Evolutionary conservation across 768 basidiomycete genomes (phyloP).

Genomic region (Lactarius trivialis): DNA sequence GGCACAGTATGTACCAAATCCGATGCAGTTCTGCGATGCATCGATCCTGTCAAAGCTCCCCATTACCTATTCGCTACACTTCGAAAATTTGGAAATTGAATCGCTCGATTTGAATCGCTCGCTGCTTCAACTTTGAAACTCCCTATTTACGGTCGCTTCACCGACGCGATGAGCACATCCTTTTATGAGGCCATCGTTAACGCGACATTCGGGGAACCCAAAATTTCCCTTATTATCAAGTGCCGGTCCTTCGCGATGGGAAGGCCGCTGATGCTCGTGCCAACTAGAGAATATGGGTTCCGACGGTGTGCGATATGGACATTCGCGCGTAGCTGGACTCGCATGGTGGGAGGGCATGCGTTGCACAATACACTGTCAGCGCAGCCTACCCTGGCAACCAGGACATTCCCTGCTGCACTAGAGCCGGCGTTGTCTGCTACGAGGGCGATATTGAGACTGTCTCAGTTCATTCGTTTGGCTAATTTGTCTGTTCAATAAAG

Average conservation of each 20-base stretch:
- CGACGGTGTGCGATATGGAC: slow-evolving; percentile 69
- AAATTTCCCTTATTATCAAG: slow-evolving; percentile 47
- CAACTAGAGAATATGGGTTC: slow-evolving; percentile 55
- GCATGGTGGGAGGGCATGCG: slow-evolving; percentile 58
- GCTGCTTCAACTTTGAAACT: too few species aligned
- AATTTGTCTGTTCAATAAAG: slow-evolving; percentile 31
- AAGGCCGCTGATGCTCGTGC: slow-evolving; percentile 44
- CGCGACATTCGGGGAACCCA: slow-evolving; percentile 41
- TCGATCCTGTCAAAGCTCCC: too few species aligned
- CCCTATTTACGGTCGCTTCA: slow-evolving; percentile 46
- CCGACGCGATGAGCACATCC: slow-evolving; percentile 34
- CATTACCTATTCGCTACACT: too few species aligned
- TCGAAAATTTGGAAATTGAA: too few species aligned
- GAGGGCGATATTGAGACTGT: slow-evolving; percentile 79
- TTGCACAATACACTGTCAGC: slow-evolving; percentile 58
- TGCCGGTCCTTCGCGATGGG: slow-evolving; percentile 27
- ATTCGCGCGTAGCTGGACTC: slow-evolving; percentile 62
- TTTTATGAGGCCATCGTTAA: slow-evolving; percentile 37
- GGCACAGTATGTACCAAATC: too few species aligned
- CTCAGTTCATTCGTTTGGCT: slow-evolving; percentile 3
- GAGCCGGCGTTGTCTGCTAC: slow-evolving; percentile 59
- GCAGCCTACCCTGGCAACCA: slow-evolving; percentile 68
- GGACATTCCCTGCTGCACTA: slow-evolving; percentile 47
- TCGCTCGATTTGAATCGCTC: too few species aligned
- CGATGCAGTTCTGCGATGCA: too few species aligned